A percentile compares a stretch with the other conserved stretches of the same genome.
Conservation (phyloP, 345 rosid genomes). For the Murraya paniculata region DNA sequence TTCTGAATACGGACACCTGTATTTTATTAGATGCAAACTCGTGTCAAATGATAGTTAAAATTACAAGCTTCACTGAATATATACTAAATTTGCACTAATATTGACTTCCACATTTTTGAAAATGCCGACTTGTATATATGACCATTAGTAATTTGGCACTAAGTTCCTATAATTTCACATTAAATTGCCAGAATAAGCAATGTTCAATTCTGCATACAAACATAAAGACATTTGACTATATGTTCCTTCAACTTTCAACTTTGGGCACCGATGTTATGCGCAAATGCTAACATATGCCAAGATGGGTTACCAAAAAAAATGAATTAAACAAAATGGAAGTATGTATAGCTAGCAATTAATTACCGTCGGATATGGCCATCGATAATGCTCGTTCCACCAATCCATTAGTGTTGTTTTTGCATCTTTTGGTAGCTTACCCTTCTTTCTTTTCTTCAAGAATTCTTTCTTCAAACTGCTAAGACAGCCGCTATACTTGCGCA, state of each 20-base stretch:
- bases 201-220: too few relatives aligned
- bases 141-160: background rate
- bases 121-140: background rate
- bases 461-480: slow-evolving; percentile 55
- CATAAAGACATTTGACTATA: too few relatives aligned
- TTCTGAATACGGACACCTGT: too few relatives aligned
- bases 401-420: slow-evolving; percentile 43
- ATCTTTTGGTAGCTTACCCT: slow-evolving; percentile 63
- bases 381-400: slow-evolving; percentile 60
- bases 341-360: background rate
- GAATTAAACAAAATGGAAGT: background rate
- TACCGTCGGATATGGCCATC: slow-evolving; percentile 84
- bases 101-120: background rate
- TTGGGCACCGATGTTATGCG: background rate
- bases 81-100: background rate
- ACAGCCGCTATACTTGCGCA: slow-evolving; percentile 57
- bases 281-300: background rate
- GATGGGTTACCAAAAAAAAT: background rate
- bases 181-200: background rate
- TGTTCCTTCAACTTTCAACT: background rate
- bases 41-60: too few relatives aligned
- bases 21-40: too few relatives aligned
- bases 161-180: too few relatives aligned
- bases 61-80: too few relatives aligned
- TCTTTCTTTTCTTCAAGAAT: slow-evolving; percentile 61